Percentiles rank a stretch among this genome's conserved stretches.
Conservation (phyloP, 1,284 basidiomycete species). For the Ceratobasidium sp. region DNA sequence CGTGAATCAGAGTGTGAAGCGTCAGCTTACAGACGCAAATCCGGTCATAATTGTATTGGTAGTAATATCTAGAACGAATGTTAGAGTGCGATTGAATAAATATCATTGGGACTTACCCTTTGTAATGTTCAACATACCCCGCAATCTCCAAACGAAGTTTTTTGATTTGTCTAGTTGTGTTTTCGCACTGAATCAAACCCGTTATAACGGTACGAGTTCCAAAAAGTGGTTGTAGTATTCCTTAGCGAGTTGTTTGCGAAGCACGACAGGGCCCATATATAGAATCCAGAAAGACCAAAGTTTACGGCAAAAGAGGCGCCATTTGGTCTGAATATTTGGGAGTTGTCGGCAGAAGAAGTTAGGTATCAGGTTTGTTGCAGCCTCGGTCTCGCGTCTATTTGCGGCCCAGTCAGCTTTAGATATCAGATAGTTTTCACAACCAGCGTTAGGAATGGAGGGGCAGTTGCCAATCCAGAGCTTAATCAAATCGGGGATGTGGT, state of each 20-base stretch:
- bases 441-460: conserved; percentile 2
- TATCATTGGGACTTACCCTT: conserved; percentile 42
- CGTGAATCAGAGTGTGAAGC: conserved; percentile 58
- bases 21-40: conserved; percentile 56
- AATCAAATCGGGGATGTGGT: conserved; percentile 27
- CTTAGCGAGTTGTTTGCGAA: conserved; percentile 47
- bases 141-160: conserved; percentile 41
- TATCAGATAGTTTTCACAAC: conserved; percentile 5
- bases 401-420: conserved; percentile 54
- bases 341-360: conserved; percentile 50
- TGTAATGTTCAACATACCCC: conserved; percentile 49
- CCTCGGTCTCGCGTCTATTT: conserved; percentile 51
- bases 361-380: conserved; percentile 50
- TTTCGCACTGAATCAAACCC: conserved; percentile 43
- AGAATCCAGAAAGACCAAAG: conserved; percentile 55
- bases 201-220: conserved; percentile 49
- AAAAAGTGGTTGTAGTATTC: conserved; percentile 52
- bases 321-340: conserved; percentile 50
- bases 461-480: conserved; percentile 45
- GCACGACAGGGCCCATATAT: conserved; percentile 50
- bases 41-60: conserved; percentile 52
- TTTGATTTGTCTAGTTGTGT: conserved; percentile 47
- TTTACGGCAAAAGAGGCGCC: conserved; percentile 52
- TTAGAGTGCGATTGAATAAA: too few relatives aligned
- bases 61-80: not conserved